These are phyloP conservation scores for Yarrowia phangngaensis DNA, from an alignment of 805 yeast genomes.

Conservation along the genomic window DNA sequence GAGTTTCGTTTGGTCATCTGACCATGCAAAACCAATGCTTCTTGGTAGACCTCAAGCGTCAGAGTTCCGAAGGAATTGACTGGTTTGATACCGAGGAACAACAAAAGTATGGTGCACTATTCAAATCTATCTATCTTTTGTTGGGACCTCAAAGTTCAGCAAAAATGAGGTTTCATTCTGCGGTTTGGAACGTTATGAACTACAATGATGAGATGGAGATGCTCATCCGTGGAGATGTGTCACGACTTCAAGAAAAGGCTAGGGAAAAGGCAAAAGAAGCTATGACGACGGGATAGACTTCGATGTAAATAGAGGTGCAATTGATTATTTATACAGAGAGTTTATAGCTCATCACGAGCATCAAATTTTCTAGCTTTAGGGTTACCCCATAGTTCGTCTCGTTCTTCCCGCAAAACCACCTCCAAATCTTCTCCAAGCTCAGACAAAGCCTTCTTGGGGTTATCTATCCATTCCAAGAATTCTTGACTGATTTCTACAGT, in stretches of 20 bases:
- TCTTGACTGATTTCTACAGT: constrained; percentile 10
- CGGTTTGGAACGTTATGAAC: constrained; percentile 23
- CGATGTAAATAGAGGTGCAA: neutral
- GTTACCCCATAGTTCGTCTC: constrained; percentile 16
- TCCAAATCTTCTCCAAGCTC: constrained; percentile 1
- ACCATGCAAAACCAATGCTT: constrained; percentile 23
- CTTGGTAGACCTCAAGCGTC: constrained; percentile 11
- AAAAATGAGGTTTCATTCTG: constrained; percentile 15
- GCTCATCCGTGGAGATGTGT: constrained; percentile 4
- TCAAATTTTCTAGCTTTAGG: constrained; percentile 22
- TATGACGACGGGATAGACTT: neutral
- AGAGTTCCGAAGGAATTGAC: constrained; percentile 18
- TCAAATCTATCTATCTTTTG: constrained; percentile 13
- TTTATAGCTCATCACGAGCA: constrained; percentile 19
- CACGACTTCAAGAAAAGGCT: neutral
- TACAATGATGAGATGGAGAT: constrained; percentile 21
- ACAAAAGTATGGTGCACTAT: constrained; percentile 17
- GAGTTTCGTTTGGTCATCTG: constrained; percentile 11
- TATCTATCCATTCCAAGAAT: constrained; percentile 13
- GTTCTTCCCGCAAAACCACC: constrained; percentile 1
- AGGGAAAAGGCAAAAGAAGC: constrained; percentile 1
- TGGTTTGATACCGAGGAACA: constrained; percentile 23
- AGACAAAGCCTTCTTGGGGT: constrained; percentile 15
- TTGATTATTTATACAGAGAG: no score
- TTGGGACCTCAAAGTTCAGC: constrained; percentile 19